phyloP scores from a whole-genome alignment of 1,284 basidiomycete species.

The Grifola frondosa region DNA sequence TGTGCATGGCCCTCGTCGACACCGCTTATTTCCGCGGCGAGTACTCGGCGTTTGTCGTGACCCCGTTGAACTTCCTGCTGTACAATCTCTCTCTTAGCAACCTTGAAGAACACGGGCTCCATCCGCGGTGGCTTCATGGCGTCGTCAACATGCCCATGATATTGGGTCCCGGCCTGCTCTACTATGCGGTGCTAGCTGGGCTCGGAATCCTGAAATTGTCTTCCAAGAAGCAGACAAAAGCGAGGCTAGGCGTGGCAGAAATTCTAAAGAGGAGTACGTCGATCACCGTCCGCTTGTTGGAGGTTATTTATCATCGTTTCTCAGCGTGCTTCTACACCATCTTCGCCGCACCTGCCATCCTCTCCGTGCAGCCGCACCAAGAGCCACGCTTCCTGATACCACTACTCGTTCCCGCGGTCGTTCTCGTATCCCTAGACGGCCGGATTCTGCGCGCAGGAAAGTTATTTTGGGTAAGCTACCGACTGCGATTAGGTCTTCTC shows the following conservation, averaged over 20 bases:
- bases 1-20: slow-evolving; percentile 29
- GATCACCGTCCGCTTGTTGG: background rate
- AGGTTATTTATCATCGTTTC: background rate
- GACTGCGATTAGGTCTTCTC: no score
- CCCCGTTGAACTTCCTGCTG: slow-evolving; percentile 39
- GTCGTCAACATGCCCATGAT: slow-evolving; percentile 41
- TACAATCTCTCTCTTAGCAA: slow-evolving; percentile 40
- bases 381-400: slow-evolving; percentile 43
- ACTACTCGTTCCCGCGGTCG: slow-evolving; percentile 34
- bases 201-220: slow-evolving; percentile 11
- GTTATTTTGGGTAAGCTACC: slow-evolving; percentile 35
- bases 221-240: slow-evolving; percentile 3
- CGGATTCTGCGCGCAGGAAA: slow-evolving; percentile 26
- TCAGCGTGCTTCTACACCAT: slow-evolving; percentile 33
- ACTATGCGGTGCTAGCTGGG: slow-evolving; percentile 22
- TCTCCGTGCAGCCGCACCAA: slow-evolving; percentile 41
- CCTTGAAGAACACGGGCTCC: slow-evolving; percentile 39
- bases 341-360: slow-evolving; percentile 27
- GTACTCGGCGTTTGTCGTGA: slow-evolving; percentile 25
- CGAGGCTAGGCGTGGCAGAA: slow-evolving; percentile 9
- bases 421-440: slow-evolving; percentile 30
- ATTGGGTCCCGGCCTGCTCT: slow-evolving; percentile 34
- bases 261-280: slow-evolving; percentile 15
- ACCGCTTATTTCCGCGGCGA: slow-evolving; percentile 33
- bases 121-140: slow-evolving; percentile 41